A percentile compares a stretch with the other conserved stretches of the same genome.
These are phyloP conservation scores for Candida tetrigidarum DNA, from an alignment of 1,139 yeast genomes.

Conservation along the genomic window DNA sequence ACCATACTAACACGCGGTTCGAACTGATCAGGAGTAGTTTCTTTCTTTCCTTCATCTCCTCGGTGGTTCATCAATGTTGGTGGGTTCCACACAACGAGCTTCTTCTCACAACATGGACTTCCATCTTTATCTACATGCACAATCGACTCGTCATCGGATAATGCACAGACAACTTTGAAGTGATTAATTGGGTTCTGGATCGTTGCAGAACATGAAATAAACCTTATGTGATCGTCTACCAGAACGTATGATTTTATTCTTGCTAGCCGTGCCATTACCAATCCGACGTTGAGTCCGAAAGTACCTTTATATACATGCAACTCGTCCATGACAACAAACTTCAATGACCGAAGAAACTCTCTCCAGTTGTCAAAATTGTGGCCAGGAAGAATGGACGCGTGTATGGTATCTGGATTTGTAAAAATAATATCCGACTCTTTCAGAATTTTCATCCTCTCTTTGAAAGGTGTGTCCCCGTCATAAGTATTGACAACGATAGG, in stretches of 20 bases:
- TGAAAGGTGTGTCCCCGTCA: conserved; percentile 87
- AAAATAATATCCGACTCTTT: conserved; percentile 76
- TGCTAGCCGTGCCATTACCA: conserved; percentile 73
- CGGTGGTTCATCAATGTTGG: conserved; percentile 62
- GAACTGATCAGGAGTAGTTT: conserved; percentile 23
- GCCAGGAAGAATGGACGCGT: conserved; percentile 80
- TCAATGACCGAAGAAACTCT: conserved; percentile 62
- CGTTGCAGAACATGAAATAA: conserved; percentile 94
- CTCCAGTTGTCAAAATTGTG: conserved; percentile 56
- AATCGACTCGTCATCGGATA: conserved; percentile 45
- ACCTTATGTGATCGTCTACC: conserved; percentile 41
- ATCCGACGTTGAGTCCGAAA: conserved; percentile 91
- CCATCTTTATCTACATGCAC: conserved; percentile 76
- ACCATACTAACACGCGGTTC: conserved; percentile 69
- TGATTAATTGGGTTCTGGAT: conserved; percentile 72
- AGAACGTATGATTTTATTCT: conserved; percentile 21
- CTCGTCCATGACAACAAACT: conserved; percentile 85
- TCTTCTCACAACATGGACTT: conserved; percentile 81
- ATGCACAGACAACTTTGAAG: conserved; percentile 74
- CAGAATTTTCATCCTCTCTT: conserved; percentile 56
- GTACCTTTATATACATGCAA: conserved; percentile 88
- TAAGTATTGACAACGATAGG: conserved; percentile 69
- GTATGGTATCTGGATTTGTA: conserved; percentile 95
- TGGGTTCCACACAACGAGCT: conserved; percentile 83
- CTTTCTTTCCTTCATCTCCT: conserved; percentile 46